Conservation (phyloP, 306 rosid species). For the Trifolium repens region DNA sequence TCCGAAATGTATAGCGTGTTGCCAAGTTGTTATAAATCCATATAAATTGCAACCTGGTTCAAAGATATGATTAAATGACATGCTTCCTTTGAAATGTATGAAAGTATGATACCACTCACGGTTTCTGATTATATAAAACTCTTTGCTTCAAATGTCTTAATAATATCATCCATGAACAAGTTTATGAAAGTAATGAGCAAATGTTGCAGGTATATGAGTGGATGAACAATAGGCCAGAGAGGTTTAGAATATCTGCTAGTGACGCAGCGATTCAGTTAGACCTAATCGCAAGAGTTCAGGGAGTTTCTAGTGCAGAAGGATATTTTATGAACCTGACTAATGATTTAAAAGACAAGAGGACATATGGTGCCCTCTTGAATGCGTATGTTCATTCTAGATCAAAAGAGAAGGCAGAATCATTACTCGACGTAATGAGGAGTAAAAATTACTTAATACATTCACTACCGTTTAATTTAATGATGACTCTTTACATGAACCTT, state of each 20-base stretch:
- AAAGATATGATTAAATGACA: too few relatives aligned
- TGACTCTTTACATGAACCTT: slow-evolving; percentile 92
- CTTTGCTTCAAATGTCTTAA: slow-evolving; percentile 23
- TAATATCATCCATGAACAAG: slow-evolving; percentile 1
- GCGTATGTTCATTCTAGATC: slow-evolving; percentile 63
- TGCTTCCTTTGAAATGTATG: slow-evolving; percentile 20
- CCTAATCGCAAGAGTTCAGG: slow-evolving; percentile 78
- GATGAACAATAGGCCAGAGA: slow-evolving; percentile 84
- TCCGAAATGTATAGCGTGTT: background rate
- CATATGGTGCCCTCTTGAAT: slow-evolving; percentile 86
- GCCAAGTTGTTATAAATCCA: too few relatives aligned
- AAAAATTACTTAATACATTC: slow-evolving; percentile 68
- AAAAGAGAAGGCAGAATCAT: slow-evolving; percentile 79
- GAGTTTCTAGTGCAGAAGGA: slow-evolving; percentile 75
- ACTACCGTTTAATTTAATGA: slow-evolving; percentile 92
- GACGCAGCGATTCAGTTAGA: slow-evolving; percentile 92
- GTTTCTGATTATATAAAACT: background rate
- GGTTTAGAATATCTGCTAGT: slow-evolving; percentile 76
- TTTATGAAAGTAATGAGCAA: slow-evolving; percentile 19
- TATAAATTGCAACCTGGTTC: too few relatives aligned
- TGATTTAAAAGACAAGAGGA: slow-evolving; percentile 66
- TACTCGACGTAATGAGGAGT: slow-evolving; percentile 75
- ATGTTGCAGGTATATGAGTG: slow-evolving; percentile 81
- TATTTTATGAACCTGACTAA: slow-evolving; percentile 66
- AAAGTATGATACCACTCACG: background rate